Base-by-base conservation (phyloP, 2,329 filamentous ascomycete species). In the Anthostomella pinea region DNA sequence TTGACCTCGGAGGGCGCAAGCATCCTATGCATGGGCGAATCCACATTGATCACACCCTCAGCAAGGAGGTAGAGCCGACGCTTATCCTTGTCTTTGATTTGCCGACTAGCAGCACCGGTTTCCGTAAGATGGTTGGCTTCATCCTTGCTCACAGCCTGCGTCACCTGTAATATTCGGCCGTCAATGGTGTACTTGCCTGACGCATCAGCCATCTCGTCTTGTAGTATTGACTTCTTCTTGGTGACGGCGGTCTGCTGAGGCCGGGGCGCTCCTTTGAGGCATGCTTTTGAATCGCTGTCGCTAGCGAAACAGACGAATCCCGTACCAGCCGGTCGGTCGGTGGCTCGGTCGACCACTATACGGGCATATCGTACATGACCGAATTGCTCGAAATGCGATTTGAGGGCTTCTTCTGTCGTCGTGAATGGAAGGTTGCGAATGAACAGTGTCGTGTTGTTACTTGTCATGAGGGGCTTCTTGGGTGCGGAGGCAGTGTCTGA, bases 281-380 rank as follows among this genome's bases (percentile, higher is more conserved):
- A 97, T 14, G 72, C 63, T 57, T 83, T 80, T 48, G 83, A 87
- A 56, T 95, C 87, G 14, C 84, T 78, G 23, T 72, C 67, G 32
- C 84, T 82, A 65, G 83, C 83, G 66, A 98, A 98, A 66, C 88
- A 95, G 19, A 97, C 91, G 56, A 98, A 98, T 4, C 85, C 93
- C 20, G 91, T 97, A 17, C 93, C 93, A 30, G 86, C 87, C 2
- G 93, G 87, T 33, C 87, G 83, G 51, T 90, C 89, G 0, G 88
- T 95, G 16, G 81, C 79, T 30, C 75, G 83, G 58, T 98, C 91
- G 58, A 94, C 77, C 23, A 98, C 94, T 8, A 96, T 83, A 48
- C 94, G 79, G 5, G 91, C 93, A 60, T 97, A 98, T 23, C 90
- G 79, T 24, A 96, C 71, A n/a, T 75, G 76, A 17, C 93, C 94